phyloP scores from a whole-genome alignment of 2,329 filamentous ascomycete genomes.

The Arthrobotrys iridis region DNA sequence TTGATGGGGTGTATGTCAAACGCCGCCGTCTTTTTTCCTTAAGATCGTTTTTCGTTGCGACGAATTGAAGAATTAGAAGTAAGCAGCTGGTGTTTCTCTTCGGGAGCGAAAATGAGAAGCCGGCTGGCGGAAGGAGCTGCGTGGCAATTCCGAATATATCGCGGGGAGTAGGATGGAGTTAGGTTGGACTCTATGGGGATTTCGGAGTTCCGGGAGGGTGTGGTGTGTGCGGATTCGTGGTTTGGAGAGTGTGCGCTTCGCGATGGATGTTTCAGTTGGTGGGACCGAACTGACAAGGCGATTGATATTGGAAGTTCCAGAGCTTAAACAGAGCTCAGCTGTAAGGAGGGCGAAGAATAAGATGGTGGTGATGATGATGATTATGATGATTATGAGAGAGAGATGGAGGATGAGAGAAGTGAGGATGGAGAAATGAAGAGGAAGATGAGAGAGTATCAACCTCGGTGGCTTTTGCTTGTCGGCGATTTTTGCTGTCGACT shows the following conservation, averaged over 20 bases:
- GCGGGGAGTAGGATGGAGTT: conserved; percentile 7
- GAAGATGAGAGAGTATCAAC: neutral
- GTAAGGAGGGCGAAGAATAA: neutral
- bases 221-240: neutral
- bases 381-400: neutral
- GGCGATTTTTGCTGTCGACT: conserved; percentile 7
- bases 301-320: conserved; percentile 2
- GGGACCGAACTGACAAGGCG: too few species aligned
- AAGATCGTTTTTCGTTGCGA: neutral
- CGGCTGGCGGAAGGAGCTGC: neutral
- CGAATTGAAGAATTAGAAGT: neutral
- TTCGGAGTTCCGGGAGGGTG: conserved; percentile 1
- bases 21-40: conserved; percentile 8
- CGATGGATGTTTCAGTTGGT: conserved; percentile 13
- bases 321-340: neutral
- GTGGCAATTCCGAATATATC: neutral
- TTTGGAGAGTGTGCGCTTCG: neutral
- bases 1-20: conserved; percentile 40
- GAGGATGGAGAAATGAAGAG: neutral
- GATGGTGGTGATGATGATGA: neutral
- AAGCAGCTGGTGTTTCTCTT: neutral
- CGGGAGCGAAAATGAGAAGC: neutral
- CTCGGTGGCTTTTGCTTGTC: neutral
- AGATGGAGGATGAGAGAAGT: neutral
- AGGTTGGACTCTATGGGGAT: neutral